Evolutionary conservation across 331 rosid species (phyloP).

Genomic region (Saraca asoca): DNA sequence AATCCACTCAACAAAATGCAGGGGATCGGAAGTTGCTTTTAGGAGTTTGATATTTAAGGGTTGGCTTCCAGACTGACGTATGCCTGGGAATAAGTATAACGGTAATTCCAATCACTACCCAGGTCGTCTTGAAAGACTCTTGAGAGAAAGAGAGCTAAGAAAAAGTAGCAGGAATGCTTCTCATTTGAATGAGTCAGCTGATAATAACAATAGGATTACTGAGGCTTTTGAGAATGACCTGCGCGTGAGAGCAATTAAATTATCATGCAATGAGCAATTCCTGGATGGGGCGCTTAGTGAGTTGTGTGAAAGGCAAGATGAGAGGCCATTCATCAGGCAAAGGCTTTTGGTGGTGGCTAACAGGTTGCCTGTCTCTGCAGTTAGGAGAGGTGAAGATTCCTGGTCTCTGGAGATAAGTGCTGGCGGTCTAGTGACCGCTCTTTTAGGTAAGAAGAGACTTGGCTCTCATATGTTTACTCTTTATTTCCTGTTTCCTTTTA

Average conservation of each 20-base stretch:
- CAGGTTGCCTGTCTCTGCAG: slow-evolving; percentile 85
- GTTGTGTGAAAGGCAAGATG: slow-evolving; percentile 50
- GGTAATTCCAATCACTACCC: slow-evolving; percentile 44
- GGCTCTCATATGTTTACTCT: no score
- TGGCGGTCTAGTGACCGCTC: slow-evolving; percentile 86
- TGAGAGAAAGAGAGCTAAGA: slow-evolving; percentile 63
- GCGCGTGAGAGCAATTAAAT: slow-evolving; percentile 44
- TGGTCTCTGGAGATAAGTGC: slow-evolving; percentile 91
- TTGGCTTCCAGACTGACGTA: slow-evolving; percentile 63
- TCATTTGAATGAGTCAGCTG: slow-evolving; percentile 53
- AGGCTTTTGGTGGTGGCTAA: slow-evolving; percentile 90
- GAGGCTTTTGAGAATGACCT: slow-evolving; percentile 52
- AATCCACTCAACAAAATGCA: slow-evolving; percentile 43
- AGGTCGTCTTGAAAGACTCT: slow-evolving; percentile 64
- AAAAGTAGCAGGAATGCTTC: slow-evolving; percentile 48
- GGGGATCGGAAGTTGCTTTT: slow-evolving; percentile 44
- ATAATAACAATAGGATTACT: slow-evolving; percentile 38
- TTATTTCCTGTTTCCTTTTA: no score
- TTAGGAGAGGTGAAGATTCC: slow-evolving; percentile 77
- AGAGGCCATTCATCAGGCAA: slow-evolving; percentile 49
- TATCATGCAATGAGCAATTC: slow-evolving; percentile 40
- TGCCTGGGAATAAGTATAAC: slow-evolving; percentile 71
- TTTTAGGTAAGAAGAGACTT: slow-evolving; percentile 59
- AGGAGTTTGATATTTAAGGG: slow-evolving; percentile 42
- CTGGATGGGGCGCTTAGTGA: slow-evolving; percentile 49